A percentile compares a stretch with the other conserved stretches of the same genome.
Conservation (phyloP, 1,139 yeast species). For the Dujonia santamariae region DNA sequence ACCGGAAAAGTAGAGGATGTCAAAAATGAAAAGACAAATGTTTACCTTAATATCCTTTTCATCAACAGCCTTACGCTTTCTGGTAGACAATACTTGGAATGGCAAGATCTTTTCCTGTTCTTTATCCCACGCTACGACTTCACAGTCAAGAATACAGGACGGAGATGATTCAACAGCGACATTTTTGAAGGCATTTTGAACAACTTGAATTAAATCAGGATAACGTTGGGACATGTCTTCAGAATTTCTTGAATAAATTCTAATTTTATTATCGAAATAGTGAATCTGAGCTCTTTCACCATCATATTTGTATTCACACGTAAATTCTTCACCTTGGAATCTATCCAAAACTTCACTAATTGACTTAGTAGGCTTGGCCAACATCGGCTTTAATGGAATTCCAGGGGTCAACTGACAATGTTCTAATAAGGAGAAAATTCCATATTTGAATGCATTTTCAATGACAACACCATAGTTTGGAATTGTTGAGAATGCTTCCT, state of each 20-base stretch:
- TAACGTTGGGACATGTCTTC: conserved; percentile 97
- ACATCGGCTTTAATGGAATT: conserved; percentile 94
- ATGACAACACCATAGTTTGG: conserved; percentile 87
- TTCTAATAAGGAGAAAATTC: conserved; percentile 61
- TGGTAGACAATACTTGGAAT: conserved; percentile 85
- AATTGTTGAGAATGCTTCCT: conserved; percentile 86
- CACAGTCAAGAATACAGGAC: conserved; percentile 72
- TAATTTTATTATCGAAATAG: conserved; percentile 64
- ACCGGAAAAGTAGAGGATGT: conserved; percentile 70
- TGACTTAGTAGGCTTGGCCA: conserved; percentile 95
- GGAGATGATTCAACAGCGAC: not conserved
- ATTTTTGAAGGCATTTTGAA: conserved; percentile 53
- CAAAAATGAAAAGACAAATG: conserved; percentile 91
- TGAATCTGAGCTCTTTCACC: conserved; percentile 98
- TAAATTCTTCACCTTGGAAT: conserved; percentile 79
- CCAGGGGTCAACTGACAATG: conserved; percentile 84
- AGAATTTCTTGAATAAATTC: conserved; percentile 87
- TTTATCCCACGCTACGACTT: conserved; percentile 98
- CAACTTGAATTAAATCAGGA: conserved; percentile 79
- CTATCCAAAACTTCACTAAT: conserved; percentile 86
- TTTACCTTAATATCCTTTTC: conserved; percentile 84
- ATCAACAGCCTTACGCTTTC: conserved; percentile 91
- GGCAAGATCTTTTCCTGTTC: conserved; percentile 75
- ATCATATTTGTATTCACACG: conserved; percentile 95
- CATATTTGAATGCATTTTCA: conserved; percentile 60